phyloP scores from a whole-genome alignment of 768 basidiomycete genomes.

The Pleurotus djamor region DNA sequence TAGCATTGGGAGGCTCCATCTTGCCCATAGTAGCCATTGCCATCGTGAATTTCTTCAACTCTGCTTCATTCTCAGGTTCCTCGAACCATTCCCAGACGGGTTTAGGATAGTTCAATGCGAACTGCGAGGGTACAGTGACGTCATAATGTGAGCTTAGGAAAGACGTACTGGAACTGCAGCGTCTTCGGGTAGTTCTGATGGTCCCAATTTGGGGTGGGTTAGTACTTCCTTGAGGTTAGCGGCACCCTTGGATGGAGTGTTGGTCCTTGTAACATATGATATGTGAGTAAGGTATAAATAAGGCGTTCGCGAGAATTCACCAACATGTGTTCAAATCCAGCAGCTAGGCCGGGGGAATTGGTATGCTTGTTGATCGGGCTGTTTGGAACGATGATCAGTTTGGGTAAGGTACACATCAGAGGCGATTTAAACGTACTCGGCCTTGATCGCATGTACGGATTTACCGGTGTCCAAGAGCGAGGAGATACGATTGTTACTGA shows the following conservation, averaged over 20 bases:
- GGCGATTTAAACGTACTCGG: constrained; percentile 15
- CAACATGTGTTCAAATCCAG: constrained; percentile 14
- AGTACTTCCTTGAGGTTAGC: constrained; percentile 15
- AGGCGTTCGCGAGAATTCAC: background rate
- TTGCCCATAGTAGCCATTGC: constrained; percentile 19
- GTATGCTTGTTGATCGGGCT: constrained; percentile 17
- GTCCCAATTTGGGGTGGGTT: constrained; percentile 8
- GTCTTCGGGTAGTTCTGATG: constrained; percentile 6
- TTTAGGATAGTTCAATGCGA: constrained; percentile 18
- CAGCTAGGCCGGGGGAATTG: constrained; percentile 12
- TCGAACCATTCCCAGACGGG: constrained; percentile 29
- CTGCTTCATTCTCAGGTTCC: constrained; percentile 23
- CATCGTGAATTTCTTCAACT: constrained; percentile 21
- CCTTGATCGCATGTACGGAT: constrained; percentile 20
- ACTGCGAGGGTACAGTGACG: constrained; percentile 20
- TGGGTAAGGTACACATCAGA: background rate
- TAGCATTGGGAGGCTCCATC: constrained; percentile 17
- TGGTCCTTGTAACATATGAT: background rate
- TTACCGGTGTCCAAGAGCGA: constrained; percentile 25
- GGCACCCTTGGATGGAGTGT: constrained; percentile 9
- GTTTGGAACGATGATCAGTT: background rate
- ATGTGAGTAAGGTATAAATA: background rate
- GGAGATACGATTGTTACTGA: constrained; percentile 31
- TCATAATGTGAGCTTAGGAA: background rate
- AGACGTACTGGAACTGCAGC: background rate